These are phyloP conservation scores for Gynostemma pentaphyllum DNA, from an alignment of 306 rosid species.

Conservation along the genomic window DNA sequence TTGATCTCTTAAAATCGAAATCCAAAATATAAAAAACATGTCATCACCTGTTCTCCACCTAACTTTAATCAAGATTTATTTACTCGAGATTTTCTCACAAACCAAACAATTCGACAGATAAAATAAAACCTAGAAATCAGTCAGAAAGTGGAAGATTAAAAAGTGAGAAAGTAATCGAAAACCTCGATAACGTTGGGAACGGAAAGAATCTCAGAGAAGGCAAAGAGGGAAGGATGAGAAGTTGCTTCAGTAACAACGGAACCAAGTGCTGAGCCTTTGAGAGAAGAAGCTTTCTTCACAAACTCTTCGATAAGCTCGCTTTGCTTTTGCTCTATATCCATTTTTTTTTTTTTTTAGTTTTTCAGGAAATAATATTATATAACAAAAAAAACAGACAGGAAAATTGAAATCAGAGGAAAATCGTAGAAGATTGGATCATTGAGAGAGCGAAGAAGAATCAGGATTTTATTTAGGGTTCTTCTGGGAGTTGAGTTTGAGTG, in stretches of 20 bases:
- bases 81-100: neutral
- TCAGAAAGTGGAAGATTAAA: neutral
- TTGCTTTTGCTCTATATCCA: conserved; percentile 88
- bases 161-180: neutral
- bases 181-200: conserved; percentile 69
- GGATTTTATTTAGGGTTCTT: too few species aligned
- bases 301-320: conserved; percentile 68
- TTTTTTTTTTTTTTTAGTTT: too few species aligned
- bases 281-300: conserved; percentile 54
- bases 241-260: conserved; percentile 57
- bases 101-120: neutral
- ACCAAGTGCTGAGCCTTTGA: conserved; percentile 38
- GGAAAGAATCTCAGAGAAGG: conserved; percentile 83
- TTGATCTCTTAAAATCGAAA: neutral
- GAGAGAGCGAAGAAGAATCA: too few species aligned
- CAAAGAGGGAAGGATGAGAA: conserved; percentile 78
- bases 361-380: too few species aligned
- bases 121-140: neutral
- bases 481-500: too few species aligned
- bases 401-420: too few species aligned
- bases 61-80: neutral
- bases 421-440: too few species aligned
- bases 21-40: neutral
- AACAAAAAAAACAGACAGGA: too few species aligned
- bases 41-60: neutral